Percentiles rank a stretch among this genome's conserved stretches.
phyloP scores from a whole-genome alignment of 148 eudicot genomes.

The Rhododendron ferrugineum region DNA sequence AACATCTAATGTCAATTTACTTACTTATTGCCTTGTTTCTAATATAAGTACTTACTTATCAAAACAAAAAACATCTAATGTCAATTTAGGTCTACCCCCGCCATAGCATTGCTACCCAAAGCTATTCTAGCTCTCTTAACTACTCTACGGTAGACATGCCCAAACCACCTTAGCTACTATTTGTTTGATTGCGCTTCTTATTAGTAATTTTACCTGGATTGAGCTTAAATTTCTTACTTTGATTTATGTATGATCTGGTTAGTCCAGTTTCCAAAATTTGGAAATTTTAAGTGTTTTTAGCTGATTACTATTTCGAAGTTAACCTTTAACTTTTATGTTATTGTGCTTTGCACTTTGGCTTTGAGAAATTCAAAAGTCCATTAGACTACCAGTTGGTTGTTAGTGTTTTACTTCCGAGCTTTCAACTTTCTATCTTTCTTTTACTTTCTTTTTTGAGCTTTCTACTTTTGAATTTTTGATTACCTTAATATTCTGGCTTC shows the following conservation, averaged over 20 bases:
- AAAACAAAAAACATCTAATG: too few species aligned
- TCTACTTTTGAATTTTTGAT: background rate
- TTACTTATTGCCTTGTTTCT: too few species aligned
- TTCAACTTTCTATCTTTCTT: background rate
- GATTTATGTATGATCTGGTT: background rate
- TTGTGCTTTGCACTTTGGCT: background rate
- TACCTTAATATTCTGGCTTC: background rate
- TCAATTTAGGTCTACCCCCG: too few species aligned
- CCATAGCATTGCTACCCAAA: too few species aligned
- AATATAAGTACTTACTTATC: too few species aligned
- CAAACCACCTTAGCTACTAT: background rate
- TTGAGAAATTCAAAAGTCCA: background rate
- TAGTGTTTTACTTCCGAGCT: background rate
- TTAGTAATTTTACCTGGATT: background rate
- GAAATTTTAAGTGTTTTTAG: background rate
- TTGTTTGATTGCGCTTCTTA: constrained; percentile 1
- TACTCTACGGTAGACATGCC: too few species aligned
- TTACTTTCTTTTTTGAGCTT: background rate
- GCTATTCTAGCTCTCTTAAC: too few species aligned
- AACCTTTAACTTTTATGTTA: background rate
- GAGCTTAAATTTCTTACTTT: background rate
- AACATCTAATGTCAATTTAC: too few species aligned
- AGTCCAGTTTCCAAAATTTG: background rate
- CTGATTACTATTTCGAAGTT: background rate
- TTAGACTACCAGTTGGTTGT: background rate